These are phyloP conservation scores for Saksenaea oblongispora DNA, from an alignment of 371 early-diverging fungal species.

Conservation along the genomic window DNA sequence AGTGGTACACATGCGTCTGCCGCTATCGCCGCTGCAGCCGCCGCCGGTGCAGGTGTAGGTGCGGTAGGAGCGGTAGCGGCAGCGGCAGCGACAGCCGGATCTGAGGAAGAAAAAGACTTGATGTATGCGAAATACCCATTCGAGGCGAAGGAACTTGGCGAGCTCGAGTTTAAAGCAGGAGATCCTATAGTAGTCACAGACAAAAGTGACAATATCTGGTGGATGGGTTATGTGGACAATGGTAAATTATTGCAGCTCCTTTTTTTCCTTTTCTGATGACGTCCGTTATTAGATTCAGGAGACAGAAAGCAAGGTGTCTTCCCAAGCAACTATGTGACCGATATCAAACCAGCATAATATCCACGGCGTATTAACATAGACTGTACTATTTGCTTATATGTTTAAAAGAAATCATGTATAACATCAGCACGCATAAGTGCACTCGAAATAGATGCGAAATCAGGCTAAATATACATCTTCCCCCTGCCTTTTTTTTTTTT, in stretches of 20 bases:
- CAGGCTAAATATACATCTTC: too few species aligned
- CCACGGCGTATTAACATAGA: too few species aligned
- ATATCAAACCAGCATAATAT: slow-evolving; percentile 13
- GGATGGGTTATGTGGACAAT: slow-evolving; percentile 79
- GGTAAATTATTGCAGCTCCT: slow-evolving; percentile 23
- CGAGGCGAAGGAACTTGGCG: slow-evolving; percentile 75
- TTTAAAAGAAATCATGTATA: too few species aligned
- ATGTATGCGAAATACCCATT: slow-evolving; percentile 76
- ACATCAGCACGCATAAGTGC: too few species aligned
- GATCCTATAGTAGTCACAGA: slow-evolving; percentile 76
- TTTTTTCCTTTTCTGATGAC: not conserved
- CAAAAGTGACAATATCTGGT: slow-evolving; percentile 80
- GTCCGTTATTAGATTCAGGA: slow-evolving; percentile 5
- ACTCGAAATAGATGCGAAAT: too few species aligned
- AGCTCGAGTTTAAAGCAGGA: slow-evolving; percentile 68
- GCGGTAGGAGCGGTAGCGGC: slow-evolving; percentile 5
- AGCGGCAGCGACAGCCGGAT: slow-evolving; percentile 10
- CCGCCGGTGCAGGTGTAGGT: slow-evolving; percentile 13
- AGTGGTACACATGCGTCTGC: slow-evolving; percentile 13
- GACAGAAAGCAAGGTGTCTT: slow-evolving; percentile 28
- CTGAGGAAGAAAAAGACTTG: slow-evolving; percentile 39
- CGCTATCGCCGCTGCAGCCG: slow-evolving; percentile 7
- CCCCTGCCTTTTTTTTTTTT: too few species aligned
- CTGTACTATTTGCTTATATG: too few species aligned
- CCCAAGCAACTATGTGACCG: slow-evolving; percentile 44